Evolutionary conservation across 768 basidiomycete genomes (phyloP).

Genomic region (Cytidiella melzeri): DNA sequence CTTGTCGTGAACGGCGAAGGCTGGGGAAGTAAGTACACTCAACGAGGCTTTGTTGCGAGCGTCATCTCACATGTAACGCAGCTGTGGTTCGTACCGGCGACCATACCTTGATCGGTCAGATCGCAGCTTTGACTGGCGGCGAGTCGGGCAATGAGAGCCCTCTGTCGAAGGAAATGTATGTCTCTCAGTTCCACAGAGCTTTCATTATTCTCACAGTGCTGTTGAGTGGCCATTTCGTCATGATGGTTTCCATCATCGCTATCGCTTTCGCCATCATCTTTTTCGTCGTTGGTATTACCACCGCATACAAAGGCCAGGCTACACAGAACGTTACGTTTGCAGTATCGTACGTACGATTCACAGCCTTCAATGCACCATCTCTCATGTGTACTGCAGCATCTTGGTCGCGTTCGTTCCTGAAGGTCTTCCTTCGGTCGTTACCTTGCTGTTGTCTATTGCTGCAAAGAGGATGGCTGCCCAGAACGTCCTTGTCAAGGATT

Average conservation of each 20-base stretch:
- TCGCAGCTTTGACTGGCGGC: constrained; percentile 58
- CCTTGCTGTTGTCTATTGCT: constrained; percentile 59
- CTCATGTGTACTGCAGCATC: constrained; percentile 20
- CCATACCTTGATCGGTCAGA: constrained; percentile 63
- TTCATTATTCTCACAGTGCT: background rate
- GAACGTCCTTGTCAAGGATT: constrained; percentile 66
- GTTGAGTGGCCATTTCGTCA: constrained; percentile 50
- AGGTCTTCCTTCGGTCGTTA: constrained; percentile 63
- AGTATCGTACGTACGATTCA: constrained; percentile 30
- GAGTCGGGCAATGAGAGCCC: constrained; percentile 62
- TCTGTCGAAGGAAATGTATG: constrained; percentile 61
- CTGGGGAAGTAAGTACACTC: constrained; percentile 47
- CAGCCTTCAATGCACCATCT: background rate
- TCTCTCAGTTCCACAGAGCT: constrained; percentile 2
- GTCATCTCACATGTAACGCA: constrained; percentile 17
- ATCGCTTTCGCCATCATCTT: constrained; percentile 57
- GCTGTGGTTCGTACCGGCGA: constrained; percentile 66
- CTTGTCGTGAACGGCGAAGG: constrained; percentile 67
- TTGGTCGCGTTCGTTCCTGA: constrained; percentile 58
- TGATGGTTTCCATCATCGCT: constrained; percentile 56
- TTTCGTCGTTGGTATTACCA: constrained; percentile 60
- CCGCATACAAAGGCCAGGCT: constrained; percentile 57
- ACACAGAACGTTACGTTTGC: constrained; percentile 57
- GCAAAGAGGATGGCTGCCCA: constrained; percentile 68
- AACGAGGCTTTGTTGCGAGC: background rate